These are phyloP conservation scores for Volvox reticuliferus DNA, from an alignment of 139 green algal species.

Conservation along the genomic window DNA sequence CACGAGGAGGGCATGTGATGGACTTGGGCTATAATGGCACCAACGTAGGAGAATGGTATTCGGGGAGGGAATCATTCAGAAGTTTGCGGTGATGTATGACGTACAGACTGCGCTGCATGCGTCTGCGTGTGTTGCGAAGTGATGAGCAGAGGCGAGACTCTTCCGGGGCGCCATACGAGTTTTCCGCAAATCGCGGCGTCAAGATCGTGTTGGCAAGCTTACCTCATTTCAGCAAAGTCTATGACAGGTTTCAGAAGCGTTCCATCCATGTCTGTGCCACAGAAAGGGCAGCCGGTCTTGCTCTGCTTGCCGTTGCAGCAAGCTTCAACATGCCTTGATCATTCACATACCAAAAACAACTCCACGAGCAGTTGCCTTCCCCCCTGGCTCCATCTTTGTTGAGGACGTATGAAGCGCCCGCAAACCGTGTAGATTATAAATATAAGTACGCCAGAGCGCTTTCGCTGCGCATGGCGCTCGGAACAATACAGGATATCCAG, in stretches of 20 bases:
- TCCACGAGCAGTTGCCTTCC: conserved; percentile 8
- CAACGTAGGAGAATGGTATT: too few relatives aligned
- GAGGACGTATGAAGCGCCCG: background rate
- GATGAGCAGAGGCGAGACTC: too few relatives aligned
- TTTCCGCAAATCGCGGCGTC: too few relatives aligned
- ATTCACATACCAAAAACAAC: conserved; percentile 17
- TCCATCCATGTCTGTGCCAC: conserved; percentile 48
- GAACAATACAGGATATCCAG: background rate
- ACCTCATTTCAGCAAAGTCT: conserved; percentile 72
- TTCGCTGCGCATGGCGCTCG: background rate
- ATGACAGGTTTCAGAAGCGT: conserved; percentile 68
- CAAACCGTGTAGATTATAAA: background rate
- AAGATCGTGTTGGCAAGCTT: background rate
- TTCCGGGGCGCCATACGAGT: too few relatives aligned
- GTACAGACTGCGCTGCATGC: too few relatives aligned
- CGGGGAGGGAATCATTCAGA: too few relatives aligned
- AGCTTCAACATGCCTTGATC: too few relatives aligned
- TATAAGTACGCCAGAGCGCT: conserved; percentile 10
- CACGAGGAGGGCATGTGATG: too few relatives aligned
- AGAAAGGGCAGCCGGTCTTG: background rate
- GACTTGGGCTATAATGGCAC: too few relatives aligned
- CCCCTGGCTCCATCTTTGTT: background rate
- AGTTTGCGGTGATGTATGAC: too few relatives aligned
- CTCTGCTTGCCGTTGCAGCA: too few relatives aligned
- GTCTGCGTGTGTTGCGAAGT: too few relatives aligned